Percentiles rank a stretch among this genome's conserved stretches.
phyloP scores from a whole-genome alignment of 2,329 filamentous ascomycete genomes.

The Aspergillus hortae region DNA sequence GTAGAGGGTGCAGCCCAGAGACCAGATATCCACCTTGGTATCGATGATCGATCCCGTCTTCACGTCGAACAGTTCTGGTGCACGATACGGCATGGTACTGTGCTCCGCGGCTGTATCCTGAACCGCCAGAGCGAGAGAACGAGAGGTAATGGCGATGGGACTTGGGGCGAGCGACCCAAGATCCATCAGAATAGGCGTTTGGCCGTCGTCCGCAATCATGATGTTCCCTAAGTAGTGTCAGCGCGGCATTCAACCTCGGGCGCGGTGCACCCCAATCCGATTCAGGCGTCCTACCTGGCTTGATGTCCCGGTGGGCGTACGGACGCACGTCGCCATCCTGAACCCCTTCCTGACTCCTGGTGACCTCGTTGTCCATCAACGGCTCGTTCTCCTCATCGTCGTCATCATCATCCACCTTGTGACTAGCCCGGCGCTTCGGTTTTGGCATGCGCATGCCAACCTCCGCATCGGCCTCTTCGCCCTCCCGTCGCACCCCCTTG shows the following conservation, averaged over 20 bases:
- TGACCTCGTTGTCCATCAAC: slow-evolving; percentile 75
- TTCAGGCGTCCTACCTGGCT: slow-evolving; percentile 66
- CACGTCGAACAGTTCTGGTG: slow-evolving; percentile 95
- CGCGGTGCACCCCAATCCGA: neutral
- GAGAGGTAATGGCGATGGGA: slow-evolving; percentile 83
- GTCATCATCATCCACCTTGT: slow-evolving; percentile 49
- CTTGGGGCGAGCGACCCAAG: slow-evolving; percentile 86
- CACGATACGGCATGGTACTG: slow-evolving; percentile 97
- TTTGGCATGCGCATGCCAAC: slow-evolving; percentile 34
- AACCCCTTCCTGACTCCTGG: slow-evolving; percentile 63
- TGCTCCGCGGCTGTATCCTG: slow-evolving; percentile 95
- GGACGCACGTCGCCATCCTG: slow-evolving; percentile 68
- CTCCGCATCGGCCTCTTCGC: slow-evolving; percentile 52
- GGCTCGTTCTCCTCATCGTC: slow-evolving; percentile 77
- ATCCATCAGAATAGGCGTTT: slow-evolving; percentile 92
- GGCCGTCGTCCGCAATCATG: slow-evolving; percentile 93
- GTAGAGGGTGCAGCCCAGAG: slow-evolving; percentile 93
- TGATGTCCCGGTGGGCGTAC: slow-evolving; percentile 95
- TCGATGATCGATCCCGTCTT: slow-evolving; percentile 89
- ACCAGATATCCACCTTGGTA: slow-evolving; percentile 98
- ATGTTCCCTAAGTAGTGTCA: slow-evolving; percentile 65
- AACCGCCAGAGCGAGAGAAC: slow-evolving; percentile 83
- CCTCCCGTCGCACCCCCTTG: slow-evolving; percentile 53
- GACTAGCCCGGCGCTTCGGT: slow-evolving; percentile 40
- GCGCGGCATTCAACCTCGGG: neutral